Evolutionary conservation across 768 basidiomycete species (phyloP), one percentile per base, ranked within the genome.

Genomic region (Leccinum rimulosum): DNA sequence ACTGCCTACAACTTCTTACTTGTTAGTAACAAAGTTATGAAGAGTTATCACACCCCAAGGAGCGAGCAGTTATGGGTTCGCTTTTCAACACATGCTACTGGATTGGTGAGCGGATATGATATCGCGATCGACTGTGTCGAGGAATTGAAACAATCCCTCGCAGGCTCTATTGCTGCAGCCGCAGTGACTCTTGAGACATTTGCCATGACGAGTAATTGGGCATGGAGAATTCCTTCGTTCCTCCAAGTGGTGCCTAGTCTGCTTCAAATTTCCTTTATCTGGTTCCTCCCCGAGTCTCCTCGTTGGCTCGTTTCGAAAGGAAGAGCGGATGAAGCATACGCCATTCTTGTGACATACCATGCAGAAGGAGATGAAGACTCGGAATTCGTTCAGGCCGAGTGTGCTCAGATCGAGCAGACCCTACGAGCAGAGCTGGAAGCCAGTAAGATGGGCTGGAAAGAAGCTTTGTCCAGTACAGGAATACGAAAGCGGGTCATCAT

Each of bases 181-280:
- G 82, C 79, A 5, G 58, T 61, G 19, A 89, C 86, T 0, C 80
- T 87, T 36, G 83, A 83, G 9, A 88, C 88, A 0, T 89, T 88
- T 75, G 60, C 73, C 9, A 84, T 88, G 77, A 50, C 64, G 0
- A 80, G 64, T 52, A 79, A 83, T 63, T 86, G 84, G 85, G 84
- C 82, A 11, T 88, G 87, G 87, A 78, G 86, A n/a, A 85, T 87
- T 22, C 86, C 85, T 0, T 69, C 64, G 1, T 82, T 85, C n/a
- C 76, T 87, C 6, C 87, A 88, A 68, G 62, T 81, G 35, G 66
- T 78, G 1, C 86, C 86, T 2, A 81, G 80, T 59, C 33, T 76
- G 11, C 70, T 86, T 22, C 86, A 87, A 61, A 65, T 87, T 48
- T 59, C 61, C 28, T 84, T 88, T 68, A 76, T 87, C 54, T 80